Conservation (phyloP, 345 rosid genomes). For the Cochlearia excelsa region DNA sequence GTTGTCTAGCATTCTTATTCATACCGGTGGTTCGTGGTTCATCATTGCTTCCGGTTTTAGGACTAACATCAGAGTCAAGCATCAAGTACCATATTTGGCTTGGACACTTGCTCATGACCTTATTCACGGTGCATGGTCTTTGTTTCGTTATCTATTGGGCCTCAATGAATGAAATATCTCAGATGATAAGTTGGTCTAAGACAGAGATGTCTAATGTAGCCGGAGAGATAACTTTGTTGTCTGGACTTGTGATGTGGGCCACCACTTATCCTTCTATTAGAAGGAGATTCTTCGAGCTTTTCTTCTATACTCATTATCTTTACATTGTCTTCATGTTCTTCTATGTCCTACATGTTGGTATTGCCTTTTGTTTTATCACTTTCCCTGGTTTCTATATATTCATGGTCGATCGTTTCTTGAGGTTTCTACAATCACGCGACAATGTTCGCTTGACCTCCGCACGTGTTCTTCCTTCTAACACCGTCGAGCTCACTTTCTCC, state of each 20-base stretch:
- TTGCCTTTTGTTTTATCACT: constrained; percentile 48
- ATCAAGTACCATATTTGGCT: constrained; percentile 89
- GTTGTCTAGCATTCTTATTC: constrained; percentile 55
- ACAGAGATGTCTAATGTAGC: constrained; percentile 49
- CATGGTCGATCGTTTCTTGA: constrained; percentile 63
- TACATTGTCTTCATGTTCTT: constrained; percentile 65
- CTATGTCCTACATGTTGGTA: constrained; percentile 59
- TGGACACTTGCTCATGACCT: constrained; percentile 59
- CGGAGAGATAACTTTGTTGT: constrained; percentile 57
- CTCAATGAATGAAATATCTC: constrained; percentile 32
- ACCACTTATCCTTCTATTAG: constrained; percentile 54
- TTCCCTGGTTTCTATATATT: constrained; percentile 84
- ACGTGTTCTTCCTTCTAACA: constrained; percentile 56
- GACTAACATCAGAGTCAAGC: constrained; percentile 72
- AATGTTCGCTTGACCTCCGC: constrained; percentile 50
- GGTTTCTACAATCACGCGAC: constrained; percentile 63
- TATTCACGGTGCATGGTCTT: constrained; percentile 66
- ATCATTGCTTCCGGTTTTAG: constrained; percentile 62
- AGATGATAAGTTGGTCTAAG: constrained; percentile 36
- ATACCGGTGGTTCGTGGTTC: constrained; percentile 81
- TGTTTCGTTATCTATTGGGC: constrained; percentile 49
- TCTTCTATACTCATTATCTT: constrained; percentile 70
- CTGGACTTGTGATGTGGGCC: constrained; percentile 62
- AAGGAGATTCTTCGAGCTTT: constrained; percentile 62
- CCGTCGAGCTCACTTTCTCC: constrained; percentile 65